Base-by-base conservation (phyloP, 2,329 filamentous ascomycete species). In the Moelleriella libera region DNA sequence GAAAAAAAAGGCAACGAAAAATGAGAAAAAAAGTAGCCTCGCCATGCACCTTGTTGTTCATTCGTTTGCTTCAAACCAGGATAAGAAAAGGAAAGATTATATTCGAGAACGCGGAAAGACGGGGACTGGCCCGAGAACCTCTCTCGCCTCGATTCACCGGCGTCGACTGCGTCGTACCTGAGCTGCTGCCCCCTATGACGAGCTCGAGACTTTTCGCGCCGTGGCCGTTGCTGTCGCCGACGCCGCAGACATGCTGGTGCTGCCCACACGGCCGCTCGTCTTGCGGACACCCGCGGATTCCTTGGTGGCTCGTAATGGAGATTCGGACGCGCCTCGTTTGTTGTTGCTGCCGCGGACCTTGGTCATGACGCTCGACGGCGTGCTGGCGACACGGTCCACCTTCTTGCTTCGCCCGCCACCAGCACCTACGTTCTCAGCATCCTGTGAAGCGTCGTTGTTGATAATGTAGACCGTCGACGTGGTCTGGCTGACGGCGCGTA, bases 401-500 rank as follows among this genome's bases (percentile, higher is more conserved):
- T 69, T 66, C 55, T 84, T 83, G 41, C 74, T 72, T 51, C 80
- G 77, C 32, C 70, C 63, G 40, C 11, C n/a, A 5, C 40, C 11
- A 29, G 69, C 64, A 32, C 80, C 80, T 61, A 82, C 74, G 56
- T 88, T 88, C 60, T 88, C 83, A 9, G 77, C 75, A 54, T 88
- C 83, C 50, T 83, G 77, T 21, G 78, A 81, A 10, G 79, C 74
- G 55, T 83, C 79, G 53, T 84, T 82, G 56, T 84, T 79, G 48
- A 82, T 74, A 43, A 57, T 55, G 56, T 80, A 81, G 49, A 78
- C 80, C 3, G 83, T 82, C 0, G 83, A 85, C 10, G 84, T 82
- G 3, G 82, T 85, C 63, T 88, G 85, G 63, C 84, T 88, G 48
- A 85, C 76, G 1, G 87, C 85, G 44, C 86, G 75, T 47, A 72